These are phyloP conservation scores for Herpetomonas tarakana DNA, from an alignment of 208 protist species.

Conservation along the genomic window DNA sequence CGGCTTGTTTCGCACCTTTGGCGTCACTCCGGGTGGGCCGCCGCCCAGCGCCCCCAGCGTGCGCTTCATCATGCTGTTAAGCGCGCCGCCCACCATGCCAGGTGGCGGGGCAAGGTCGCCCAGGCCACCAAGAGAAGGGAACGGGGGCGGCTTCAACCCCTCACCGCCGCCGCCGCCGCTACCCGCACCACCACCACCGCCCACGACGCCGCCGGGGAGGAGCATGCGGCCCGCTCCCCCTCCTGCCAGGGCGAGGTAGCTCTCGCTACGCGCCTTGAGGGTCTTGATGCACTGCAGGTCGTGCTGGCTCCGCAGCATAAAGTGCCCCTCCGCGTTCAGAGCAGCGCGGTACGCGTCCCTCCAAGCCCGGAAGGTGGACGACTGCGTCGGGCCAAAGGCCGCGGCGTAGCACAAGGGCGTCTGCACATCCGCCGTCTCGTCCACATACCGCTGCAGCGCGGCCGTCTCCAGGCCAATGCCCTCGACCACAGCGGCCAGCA, in stretches of 20 bases:
- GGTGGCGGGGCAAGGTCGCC: background rate
- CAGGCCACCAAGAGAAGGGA: background rate
- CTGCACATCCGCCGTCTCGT: conserved; percentile 76
- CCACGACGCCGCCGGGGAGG: conserved; percentile 3
- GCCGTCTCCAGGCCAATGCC: conserved; percentile 21
- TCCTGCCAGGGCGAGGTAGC: background rate
- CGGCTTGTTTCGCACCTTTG: background rate
- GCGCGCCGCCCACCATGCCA: background rate
- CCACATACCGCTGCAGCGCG: conserved; percentile 78
- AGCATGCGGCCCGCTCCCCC: conserved; percentile 5
- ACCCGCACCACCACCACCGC: conserved; percentile 1
- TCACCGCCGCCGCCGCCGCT: background rate
- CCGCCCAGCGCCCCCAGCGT: background rate
- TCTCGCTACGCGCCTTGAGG: conserved; percentile 19
- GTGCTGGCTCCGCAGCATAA: conserved; percentile 55
- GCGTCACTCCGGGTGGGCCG: background rate
- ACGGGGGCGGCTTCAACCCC: background rate
- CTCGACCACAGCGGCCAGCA: conserved; percentile 65
- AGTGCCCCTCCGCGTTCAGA: conserved; percentile 50
- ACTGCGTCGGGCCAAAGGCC: conserved; percentile 34
- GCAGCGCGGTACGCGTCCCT: conserved; percentile 57
- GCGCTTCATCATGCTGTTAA: background rate
- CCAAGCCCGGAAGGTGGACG: conserved; percentile 36
- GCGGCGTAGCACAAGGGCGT: conserved; percentile 53
- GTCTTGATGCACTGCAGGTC: conserved; percentile 55